A percentile compares a stretch with the other conserved stretches of the same genome.
phyloP scores from a whole-genome alignment of 2,329 filamentous ascomycete genomes.

The Diplocarpon rosae region DNA sequence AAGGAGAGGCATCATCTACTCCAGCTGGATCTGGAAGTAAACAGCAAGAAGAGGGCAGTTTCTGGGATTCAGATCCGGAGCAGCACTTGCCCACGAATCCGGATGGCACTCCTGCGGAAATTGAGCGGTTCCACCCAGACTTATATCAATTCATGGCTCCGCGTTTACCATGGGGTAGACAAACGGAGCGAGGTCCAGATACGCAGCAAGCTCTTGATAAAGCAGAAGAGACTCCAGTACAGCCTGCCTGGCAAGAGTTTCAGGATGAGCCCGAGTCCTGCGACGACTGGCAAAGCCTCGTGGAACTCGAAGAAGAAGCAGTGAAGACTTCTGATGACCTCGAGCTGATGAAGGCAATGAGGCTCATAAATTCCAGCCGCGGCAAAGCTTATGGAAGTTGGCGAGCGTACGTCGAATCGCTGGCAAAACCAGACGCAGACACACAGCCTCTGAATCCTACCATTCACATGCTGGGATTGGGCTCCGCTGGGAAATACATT shows the following conservation, averaged over 20 bases:
- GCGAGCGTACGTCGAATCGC: not conserved
- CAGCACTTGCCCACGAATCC: not conserved
- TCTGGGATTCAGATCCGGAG: not conserved
- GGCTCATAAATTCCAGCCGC: not conserved
- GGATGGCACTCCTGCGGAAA: not conserved
- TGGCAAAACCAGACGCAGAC: not conserved
- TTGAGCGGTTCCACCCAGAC: not conserved
- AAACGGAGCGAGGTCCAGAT: not conserved
- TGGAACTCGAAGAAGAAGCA: not conserved
- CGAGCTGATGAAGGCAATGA: not conserved
- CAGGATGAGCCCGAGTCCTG: not conserved
- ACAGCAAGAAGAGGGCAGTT: not conserved
- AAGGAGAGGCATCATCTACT: no score
- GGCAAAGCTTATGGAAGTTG: not conserved
- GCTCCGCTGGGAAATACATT: conserved; percentile 52
- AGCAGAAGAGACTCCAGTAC: not conserved
- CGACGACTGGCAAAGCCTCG: not conserved
- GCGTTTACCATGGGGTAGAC: not conserved
- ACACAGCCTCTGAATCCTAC: conserved; percentile 22
- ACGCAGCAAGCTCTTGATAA: not conserved
- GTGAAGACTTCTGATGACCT: not conserved
- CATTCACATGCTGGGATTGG: conserved; percentile 54
- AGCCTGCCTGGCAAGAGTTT: not conserved
- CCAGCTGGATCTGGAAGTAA: not conserved
- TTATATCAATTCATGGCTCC: not conserved